Conservation (phyloP, 2,329 filamentous ascomycete species). For the Beauveria asiatica region DNA sequence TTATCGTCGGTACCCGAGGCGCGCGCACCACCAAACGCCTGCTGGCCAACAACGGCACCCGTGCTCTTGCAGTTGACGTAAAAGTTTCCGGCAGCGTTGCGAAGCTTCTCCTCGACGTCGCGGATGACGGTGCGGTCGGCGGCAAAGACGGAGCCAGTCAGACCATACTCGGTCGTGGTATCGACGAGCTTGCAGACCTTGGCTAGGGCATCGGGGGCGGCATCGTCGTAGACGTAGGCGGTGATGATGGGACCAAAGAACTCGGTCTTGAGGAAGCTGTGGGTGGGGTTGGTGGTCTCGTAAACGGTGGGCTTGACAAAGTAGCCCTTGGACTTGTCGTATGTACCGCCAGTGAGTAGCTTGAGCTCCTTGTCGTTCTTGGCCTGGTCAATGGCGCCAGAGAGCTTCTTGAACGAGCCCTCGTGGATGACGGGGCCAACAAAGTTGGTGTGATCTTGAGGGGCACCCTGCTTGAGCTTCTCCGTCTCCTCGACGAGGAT, state of each 20-base stretch:
- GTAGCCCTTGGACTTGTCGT: constrained; percentile 72
- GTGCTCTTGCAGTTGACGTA: constrained; percentile 82
- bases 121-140: constrained; percentile 57
- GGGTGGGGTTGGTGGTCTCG: constrained; percentile 61
- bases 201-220: constrained; percentile 45
- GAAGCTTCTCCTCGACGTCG: constrained; percentile 60
- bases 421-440: constrained; percentile 82
- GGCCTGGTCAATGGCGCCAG: constrained; percentile 68
- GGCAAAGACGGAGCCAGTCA: constrained; percentile 71
- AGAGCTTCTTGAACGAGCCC: constrained; percentile 72
- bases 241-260: constrained; percentile 75
- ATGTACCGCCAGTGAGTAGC: constrained; percentile 65
- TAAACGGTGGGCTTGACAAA: constrained; percentile 82
- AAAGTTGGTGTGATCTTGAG: constrained; percentile 66
- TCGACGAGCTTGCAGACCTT: constrained; percentile 57
- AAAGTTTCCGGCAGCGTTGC: constrained; percentile 72
- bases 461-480: constrained; percentile 61
- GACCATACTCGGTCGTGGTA: constrained; percentile 63
- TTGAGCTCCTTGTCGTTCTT: constrained; percentile 66
- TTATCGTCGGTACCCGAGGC: constrained; percentile 68
- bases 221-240: constrained; percentile 71
- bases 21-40: constrained; percentile 61
- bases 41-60: constrained; percentile 63
- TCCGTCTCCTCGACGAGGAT: constrained; percentile 59
- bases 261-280: constrained; percentile 67